Conservation (phyloP, 495 filamentous ascomycete species). For the Penicillium waksmanii region DNA sequence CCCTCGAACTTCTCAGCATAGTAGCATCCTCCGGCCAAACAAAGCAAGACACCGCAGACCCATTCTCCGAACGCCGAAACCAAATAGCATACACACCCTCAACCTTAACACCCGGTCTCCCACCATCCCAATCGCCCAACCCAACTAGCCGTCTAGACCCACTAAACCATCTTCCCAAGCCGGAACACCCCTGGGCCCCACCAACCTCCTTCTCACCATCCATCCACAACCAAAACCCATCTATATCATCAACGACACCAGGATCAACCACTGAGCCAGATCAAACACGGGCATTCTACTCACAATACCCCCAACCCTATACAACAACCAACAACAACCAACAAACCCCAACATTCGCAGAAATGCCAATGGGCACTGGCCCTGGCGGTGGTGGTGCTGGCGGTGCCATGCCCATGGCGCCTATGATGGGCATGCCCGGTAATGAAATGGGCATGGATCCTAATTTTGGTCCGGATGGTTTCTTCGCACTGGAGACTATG, state of each 20-base stretch:
- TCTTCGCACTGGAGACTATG: constrained; percentile 41
- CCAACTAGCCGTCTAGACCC: constrained; percentile 6
- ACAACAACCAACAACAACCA: constrained; percentile 1
- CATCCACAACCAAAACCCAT: constrained; percentile 2
- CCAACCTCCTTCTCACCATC: constrained; percentile 14
- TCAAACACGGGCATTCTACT: constrained; percentile 19
- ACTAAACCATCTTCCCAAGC: constrained; percentile 4
- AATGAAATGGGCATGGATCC: constrained; percentile 36
- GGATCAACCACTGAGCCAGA: constrained; percentile 5
- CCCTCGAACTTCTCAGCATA: constrained; percentile 52
- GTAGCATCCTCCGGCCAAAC: constrained; percentile 8
- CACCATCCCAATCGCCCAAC: constrained; percentile 8
- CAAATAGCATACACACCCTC: constrained; percentile 17
- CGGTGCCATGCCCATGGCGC: constrained; percentile 10
- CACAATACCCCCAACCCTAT: constrained; percentile 11
- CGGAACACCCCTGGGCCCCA: constrained; percentile 12
- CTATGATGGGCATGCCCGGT: constrained; percentile 25
- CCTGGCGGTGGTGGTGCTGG: too few species aligned
- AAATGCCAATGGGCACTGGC: constrained; percentile 15
- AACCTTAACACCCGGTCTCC: constrained; percentile 10
- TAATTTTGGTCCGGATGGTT: constrained; percentile 31
- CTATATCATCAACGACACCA: constrained; percentile 1
- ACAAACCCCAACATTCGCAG: constrained; percentile 11
- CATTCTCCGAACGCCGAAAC: constrained; percentile 7
- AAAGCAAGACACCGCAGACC: neutral